Conservation (phyloP, 495 filamentous ascomycete species). For the Neurospora sp. region DNA sequence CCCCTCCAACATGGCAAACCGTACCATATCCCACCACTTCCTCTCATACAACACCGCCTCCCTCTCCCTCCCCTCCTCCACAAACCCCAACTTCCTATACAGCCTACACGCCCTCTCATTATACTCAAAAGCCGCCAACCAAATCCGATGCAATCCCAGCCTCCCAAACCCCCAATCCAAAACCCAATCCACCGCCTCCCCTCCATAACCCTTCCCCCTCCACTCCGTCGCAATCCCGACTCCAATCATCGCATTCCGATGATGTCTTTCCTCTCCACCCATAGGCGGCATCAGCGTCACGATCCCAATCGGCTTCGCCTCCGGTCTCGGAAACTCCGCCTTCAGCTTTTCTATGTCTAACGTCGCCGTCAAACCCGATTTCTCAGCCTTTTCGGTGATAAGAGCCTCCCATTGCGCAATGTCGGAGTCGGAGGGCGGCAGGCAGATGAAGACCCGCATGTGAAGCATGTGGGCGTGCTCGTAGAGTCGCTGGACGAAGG, state of each 20-base stretch:
- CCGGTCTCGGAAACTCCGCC: not conserved
- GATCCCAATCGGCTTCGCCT: conserved; percentile 9
- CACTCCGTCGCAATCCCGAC: conserved; percentile 27
- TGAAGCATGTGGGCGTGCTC: conserved; percentile 21
- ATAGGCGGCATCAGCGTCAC: conserved; percentile 22
- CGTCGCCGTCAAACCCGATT: not conserved
- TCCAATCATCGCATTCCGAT: conserved; percentile 33
- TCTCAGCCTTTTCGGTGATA: not conserved
- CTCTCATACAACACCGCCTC: conserved; percentile 34
- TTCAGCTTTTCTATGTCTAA: not conserved
- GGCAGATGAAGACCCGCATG: conserved; percentile 31
- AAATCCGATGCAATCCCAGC: conserved; percentile 38
- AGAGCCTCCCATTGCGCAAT: not conserved
- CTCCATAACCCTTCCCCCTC: conserved; percentile 42
- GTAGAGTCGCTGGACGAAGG: conserved; percentile 5
- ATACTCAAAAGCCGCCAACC: conserved; percentile 29
- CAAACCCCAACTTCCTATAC: conserved; percentile 41
- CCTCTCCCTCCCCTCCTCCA: conserved; percentile 36
- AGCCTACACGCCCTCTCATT: conserved; percentile 33
- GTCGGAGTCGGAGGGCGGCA: conserved; percentile 8
- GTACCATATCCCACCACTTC: conserved; percentile 33
- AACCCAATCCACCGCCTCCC: conserved; percentile 42
- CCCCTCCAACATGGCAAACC: conserved; percentile 34
- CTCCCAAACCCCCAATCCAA: conserved; percentile 38
- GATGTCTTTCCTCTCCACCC: conserved; percentile 17